Evolutionary conservation across 495 filamentous ascomycete genomes (phyloP), one percentile per base, ranked within the genome.

Genomic region (Aspergillus homomorphus): DNA sequence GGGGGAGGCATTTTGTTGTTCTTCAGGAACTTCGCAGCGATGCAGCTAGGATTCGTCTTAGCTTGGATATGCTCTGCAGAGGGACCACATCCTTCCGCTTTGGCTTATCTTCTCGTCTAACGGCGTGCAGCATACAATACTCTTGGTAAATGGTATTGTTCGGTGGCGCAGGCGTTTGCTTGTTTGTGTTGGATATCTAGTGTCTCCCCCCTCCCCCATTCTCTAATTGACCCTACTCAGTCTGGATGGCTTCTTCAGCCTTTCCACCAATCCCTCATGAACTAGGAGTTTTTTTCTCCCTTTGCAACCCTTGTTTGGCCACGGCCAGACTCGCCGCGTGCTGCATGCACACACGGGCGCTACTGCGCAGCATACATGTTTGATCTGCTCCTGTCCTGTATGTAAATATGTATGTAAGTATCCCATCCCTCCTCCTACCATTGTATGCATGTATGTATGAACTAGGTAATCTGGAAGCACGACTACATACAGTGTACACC

Each of bases 281-380:
- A 12, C 2, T 2, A 12, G 8, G 4, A 38, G 15, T 38, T 12
- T 2, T 38, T 38, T 38, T 38, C 33, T 12, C 33, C 8, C 15
- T 38, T 12, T 28, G 7, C 33, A 5, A 7, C 4, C 15, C 33
- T 12, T 38, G 7, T 38, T 6, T 19, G 53, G 20, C 52, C 41
- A 46, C 38, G 50, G 16, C 56, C 38, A 44, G 38, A 44, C 33
- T 38, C 33, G 33, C 15, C 30, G 51, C 53, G 54, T 41, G 53
- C 57, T 64, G 62, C 62, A 64, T 60, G 62, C 54, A 59, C 8
- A 38, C 26, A 51, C 62, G 62, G 62, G 62, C 53, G 45, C 62
- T 64, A 64, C 57, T 64, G 62, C 62, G 62, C 44, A 58, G 54
- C 43, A 54, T 58, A 53, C 54, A 53, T 57, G 43, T n/a, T 30